Evolutionary conservation across 768 basidiomycete genomes (phyloP).

Genomic region (Mycena leptocephala): DNA sequence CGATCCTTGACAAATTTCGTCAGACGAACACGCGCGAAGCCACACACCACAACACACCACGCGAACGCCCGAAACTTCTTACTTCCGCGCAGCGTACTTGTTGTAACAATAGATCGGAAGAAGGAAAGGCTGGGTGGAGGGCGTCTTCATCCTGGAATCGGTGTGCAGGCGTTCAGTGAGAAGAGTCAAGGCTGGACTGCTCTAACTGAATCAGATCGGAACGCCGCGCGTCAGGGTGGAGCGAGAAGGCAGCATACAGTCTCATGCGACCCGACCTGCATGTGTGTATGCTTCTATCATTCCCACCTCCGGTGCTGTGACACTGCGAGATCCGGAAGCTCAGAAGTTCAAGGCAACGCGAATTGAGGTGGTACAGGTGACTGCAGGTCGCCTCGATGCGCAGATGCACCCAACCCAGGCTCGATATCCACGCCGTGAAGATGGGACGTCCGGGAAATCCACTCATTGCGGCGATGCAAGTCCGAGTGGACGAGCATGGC

Average conservation of each 20-base stretch:
- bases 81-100: constrained; percentile 20
- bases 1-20: constrained; percentile 16
- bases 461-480: constrained; percentile 10
- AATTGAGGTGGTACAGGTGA: constrained; percentile 13
- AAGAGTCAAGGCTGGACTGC: constrained; percentile 24
- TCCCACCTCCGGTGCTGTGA: constrained; percentile 8
- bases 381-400: constrained; percentile 13
- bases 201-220: constrained; percentile 11
- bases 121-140: constrained; percentile 4
- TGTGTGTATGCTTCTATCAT: constrained; percentile 16
- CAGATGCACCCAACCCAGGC: constrained; percentile 4
- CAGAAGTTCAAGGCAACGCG: constrained; percentile 14
- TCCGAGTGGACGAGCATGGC: constrained; percentile 4
- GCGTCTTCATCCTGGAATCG: constrained; percentile 17
- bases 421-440: constrained; percentile 1
- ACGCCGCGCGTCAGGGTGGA: constrained; percentile 11
- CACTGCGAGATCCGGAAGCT: constrained; percentile 13
- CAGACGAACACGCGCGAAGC: constrained; percentile 19
- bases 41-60: constrained; percentile 15
- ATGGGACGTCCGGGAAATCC: constrained; percentile 9
- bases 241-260: constrained; percentile 13
- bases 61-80: constrained; percentile 18
- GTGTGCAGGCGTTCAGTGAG: constrained; percentile 20
- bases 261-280: constrained; percentile 14
- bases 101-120: constrained; percentile 22